A percentile compares a stretch with the other conserved stretches of the same genome.
These are phyloP conservation scores for Brasenia schreberi DNA, from an alignment of 164 flowering plant genomes.

Conservation along the genomic window DNA sequence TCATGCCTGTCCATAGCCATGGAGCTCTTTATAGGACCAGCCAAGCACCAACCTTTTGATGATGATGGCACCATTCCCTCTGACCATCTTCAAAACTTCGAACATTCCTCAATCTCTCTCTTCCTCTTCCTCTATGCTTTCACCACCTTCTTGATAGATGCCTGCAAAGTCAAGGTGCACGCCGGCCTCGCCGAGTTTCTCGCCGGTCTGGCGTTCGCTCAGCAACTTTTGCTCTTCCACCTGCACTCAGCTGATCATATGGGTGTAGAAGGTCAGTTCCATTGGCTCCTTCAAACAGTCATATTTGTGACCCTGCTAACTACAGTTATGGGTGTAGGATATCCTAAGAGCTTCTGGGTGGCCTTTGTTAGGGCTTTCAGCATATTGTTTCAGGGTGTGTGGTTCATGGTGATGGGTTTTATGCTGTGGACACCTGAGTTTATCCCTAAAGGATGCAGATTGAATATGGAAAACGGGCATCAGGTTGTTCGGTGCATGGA, in stretches of 20 bases:
- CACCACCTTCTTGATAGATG: slow-evolving; percentile 20
- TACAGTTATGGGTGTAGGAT: slow-evolving; percentile 42
- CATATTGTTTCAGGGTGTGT: slow-evolving; percentile 56
- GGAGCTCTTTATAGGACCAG: slow-evolving; percentile 28
- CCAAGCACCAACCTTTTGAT: slow-evolving; percentile 20
- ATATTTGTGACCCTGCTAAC: slow-evolving; percentile 30
- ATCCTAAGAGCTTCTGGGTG: slow-evolving; percentile 39
- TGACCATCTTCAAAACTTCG: slow-evolving; percentile 29
- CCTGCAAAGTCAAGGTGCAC: slow-evolving; percentile 8
- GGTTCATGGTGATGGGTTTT: slow-evolving; percentile 65
- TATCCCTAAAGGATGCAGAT: slow-evolving; percentile 49
- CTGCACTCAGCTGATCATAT: slow-evolving; percentile 46
- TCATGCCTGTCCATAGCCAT: slow-evolving; percentile 14
- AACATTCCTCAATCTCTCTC: slow-evolving; percentile 24
- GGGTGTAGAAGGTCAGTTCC: slow-evolving; percentile 54
- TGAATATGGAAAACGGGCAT: slow-evolving; percentile 51
- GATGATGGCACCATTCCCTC: slow-evolving; percentile 25
- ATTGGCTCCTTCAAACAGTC: slow-evolving; percentile 31
- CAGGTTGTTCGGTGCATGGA: slow-evolving; percentile 38
- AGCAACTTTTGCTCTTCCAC: slow-evolving; percentile 59
- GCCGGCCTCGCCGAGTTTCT: slow-evolving; percentile 32
- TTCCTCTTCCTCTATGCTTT: slow-evolving; percentile 20
- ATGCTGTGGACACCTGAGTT: slow-evolving; percentile 62
- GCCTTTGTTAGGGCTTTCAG: slow-evolving; percentile 60
- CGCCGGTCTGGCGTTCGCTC: slow-evolving; percentile 46